Conservation (phyloP, 148 eudicot species). For the Heliamphora exappendiculata region DNA sequence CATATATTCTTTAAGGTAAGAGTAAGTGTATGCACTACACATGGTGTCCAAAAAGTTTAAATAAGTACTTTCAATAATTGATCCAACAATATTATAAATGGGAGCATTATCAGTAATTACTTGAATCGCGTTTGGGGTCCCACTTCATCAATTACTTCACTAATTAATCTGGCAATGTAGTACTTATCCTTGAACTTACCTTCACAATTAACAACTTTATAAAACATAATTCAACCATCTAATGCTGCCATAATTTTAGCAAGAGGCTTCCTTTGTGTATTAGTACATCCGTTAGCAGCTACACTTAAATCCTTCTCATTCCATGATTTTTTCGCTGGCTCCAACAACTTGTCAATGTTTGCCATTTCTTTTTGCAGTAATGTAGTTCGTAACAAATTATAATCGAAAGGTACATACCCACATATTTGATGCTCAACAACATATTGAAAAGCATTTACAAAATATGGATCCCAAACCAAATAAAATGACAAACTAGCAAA, state of each 20-base stretch:
- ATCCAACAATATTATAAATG: background rate
- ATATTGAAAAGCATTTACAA: no score
- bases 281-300: conserved; percentile 21
- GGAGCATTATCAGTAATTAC: background rate
- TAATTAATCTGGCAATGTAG: background rate
- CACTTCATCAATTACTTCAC: no score
- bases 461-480: background rate
- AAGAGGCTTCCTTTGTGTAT: conserved; percentile 19
- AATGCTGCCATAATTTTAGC: conserved; percentile 16
- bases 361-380: background rate
- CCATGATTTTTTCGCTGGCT: conserved; percentile 4
- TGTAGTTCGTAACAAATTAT: no score
- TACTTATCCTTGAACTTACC: background rate
- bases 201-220: background rate
- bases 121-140: background rate
- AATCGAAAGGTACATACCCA: no score
- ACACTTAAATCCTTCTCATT: background rate
- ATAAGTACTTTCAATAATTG: background rate
- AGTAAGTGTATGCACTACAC: background rate
- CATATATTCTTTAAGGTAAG: background rate
- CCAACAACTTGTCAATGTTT: conserved; percentile 3
- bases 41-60: background rate
- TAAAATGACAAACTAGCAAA: background rate
- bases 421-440: no score
- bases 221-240: background rate